Evolutionary conservation across 202 grass and related monocot species (phyloP).

Genomic region (Alloteropsis angusta): DNA sequence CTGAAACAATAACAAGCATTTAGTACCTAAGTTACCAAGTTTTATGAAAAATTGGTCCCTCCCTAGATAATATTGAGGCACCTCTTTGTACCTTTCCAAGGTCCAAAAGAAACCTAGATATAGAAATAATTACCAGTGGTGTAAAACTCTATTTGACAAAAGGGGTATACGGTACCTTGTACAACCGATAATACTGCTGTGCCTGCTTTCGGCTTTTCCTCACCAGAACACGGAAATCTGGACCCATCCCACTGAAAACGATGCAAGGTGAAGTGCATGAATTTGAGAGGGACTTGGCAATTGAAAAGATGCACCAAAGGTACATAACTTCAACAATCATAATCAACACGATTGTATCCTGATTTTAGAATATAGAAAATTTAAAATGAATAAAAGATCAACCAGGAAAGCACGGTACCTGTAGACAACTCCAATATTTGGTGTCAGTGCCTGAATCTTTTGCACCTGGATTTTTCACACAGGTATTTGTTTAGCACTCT

Average conservation of each 20-base stretch:
- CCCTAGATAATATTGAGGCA: neutral
- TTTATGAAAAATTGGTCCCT: neutral
- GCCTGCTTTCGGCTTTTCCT: slow-evolving; percentile 98
- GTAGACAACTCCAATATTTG: slow-evolving; percentile 97
- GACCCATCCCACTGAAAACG: slow-evolving; percentile 86
- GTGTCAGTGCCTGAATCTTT: slow-evolving; percentile 88
- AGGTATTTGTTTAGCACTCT: slow-evolving; percentile 24
- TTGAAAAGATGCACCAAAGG: neutral
- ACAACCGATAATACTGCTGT: slow-evolving; percentile 86
- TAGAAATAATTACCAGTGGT: neutral
- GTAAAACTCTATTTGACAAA: neutral
- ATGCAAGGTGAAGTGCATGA: slow-evolving; percentile 13
- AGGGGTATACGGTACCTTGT: slow-evolving; percentile 76
- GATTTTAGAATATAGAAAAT: neutral
- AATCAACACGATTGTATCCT: neutral
- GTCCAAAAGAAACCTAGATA: neutral
- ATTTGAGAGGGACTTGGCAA: neutral
- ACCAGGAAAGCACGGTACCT: slow-evolving; percentile 37
- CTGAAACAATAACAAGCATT: neutral
- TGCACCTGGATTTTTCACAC: slow-evolving; percentile 58
- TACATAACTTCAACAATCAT: neutral
- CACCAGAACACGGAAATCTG: slow-evolving; percentile 91
- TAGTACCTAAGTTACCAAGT: neutral
- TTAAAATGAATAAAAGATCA: neutral
- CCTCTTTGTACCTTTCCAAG: neutral